Evolutionary conservation across 73 alveolate species (phyloP), one percentile per base, ranked within the genome.

Genomic region (Breviolum minutum): DNA sequence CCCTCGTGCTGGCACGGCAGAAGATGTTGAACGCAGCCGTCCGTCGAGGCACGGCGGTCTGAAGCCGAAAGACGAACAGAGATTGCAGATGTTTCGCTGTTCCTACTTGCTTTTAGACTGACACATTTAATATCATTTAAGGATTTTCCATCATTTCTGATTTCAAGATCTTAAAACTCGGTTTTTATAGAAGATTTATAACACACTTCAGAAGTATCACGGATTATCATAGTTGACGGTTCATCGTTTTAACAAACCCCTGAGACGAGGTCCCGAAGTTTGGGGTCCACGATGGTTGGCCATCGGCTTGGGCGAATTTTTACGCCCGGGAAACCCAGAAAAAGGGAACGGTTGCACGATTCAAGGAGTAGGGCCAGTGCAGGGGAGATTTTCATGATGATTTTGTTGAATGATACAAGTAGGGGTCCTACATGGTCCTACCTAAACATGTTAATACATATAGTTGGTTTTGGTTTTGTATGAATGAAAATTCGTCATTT

Each of bases 281-380:
- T 76, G 83, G 71, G 96, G 96, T 40, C 96, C 96, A 27, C 87
- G 96, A 19, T 90, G 96, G 96, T 80, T 90, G 62, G 96, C 96
- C 61, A 30, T 90, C 9, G 66, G 96, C 76, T 64, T 90, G 60
- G 63, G 87, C 24, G 66, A 48, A 27, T 61, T 48, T 73, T 74
- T 90, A 29, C 76, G 92, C 73, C 14, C 61, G n/a, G 17, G 17
- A 22, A 6, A 68, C 17, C 6, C 4, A 22, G 77, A 40, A 40
- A 40, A 40, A 2, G 54, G 54, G 3, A 40, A 40, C 54, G 54
- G 54, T 40, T 40, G 54, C 54, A 40, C 54, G 54, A 40, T 40
- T 40, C 54, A 40, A 40, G 5, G 54, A 40, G 54, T 40, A 3
- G 54, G 5, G 5, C 54, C 54, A 40, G 54, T 0, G 54, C 5